Conservation (phyloP, 75 land plant species). For the Selaginella tamariscina region DNA sequence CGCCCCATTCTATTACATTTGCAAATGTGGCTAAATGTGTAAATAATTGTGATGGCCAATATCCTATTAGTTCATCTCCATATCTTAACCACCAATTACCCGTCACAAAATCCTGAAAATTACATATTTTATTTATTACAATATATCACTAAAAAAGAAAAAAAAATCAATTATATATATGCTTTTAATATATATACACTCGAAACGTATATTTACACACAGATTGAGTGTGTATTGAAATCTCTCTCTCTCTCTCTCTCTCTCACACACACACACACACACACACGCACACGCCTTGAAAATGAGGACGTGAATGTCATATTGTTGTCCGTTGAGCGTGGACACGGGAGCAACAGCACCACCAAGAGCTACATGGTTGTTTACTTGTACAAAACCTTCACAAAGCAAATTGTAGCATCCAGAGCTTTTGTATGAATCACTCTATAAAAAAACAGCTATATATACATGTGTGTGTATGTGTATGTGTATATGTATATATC, state of each 20-base stretch:
- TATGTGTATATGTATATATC: no score
- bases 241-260: no score
- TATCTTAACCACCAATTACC: slow-evolving; percentile 3
- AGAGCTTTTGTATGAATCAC: background rate
- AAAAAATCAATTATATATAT: background rate
- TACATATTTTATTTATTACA: background rate
- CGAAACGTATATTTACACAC: background rate
- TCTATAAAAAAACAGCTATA: slow-evolving; percentile 6
- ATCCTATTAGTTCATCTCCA: slow-evolving; percentile 4
- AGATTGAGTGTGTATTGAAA: background rate
- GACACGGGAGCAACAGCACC: background rate
- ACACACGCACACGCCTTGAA: no score
- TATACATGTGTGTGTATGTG: no score
- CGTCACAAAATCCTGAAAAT: background rate
- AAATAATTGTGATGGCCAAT: slow-evolving; percentile 4
- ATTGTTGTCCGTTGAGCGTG: background rate
- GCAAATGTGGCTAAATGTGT: background rate
- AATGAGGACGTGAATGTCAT: slow-evolving; percentile 11
- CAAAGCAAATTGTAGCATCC: slow-evolving; percentile 9
- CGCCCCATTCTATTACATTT: slow-evolving; percentile 3
- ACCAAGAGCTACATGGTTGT: background rate
- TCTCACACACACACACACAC: no score
- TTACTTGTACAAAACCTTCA: slow-evolving; percentile 10
- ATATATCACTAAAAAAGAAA: background rate
- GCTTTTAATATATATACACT: background rate